phyloP scores from a whole-genome alignment of 768 basidiomycete species.

The Kwoniella sp. region DNA sequence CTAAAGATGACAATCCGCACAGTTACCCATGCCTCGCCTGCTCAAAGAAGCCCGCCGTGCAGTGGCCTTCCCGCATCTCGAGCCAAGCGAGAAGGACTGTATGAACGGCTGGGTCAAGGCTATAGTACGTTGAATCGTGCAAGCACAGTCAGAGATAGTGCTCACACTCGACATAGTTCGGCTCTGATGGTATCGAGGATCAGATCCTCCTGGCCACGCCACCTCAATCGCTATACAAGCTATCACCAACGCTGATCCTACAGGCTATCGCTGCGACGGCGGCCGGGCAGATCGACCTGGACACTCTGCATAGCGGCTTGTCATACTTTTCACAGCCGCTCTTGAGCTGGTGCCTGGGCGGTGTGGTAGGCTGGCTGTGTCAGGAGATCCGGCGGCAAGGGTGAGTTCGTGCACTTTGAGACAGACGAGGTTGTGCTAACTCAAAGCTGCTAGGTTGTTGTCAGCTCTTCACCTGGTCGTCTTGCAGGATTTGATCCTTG shows the following conservation, averaged over 20 bases:
- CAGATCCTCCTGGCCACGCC: conserved; percentile 45
- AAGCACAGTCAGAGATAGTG: not conserved
- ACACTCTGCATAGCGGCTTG: conserved; percentile 49
- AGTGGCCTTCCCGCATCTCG: conserved; percentile 17
- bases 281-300: conserved; percentile 47
- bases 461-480: conserved; percentile 42
- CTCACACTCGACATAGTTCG: conserved; percentile 30
- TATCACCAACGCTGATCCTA: conserved; percentile 49
- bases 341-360: conserved; percentile 51
- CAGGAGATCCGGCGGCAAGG: conserved; percentile 46
- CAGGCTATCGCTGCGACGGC: conserved; percentile 49
- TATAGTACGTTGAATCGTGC: conserved; percentile 26
- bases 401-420: conserved; percentile 27
- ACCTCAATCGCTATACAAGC: conserved; percentile 45
- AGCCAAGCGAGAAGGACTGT: conserved; percentile 15
- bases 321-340: conserved; percentile 53
- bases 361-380: conserved; percentile 49
- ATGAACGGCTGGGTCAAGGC: conserved; percentile 48
- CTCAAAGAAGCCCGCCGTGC: conserved; percentile 26
- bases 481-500: conserved; percentile 34
- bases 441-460: conserved; percentile 8
- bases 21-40: conserved; percentile 27
- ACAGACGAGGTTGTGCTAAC: not conserved
- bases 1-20: not conserved
- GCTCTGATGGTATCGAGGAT: conserved; percentile 49